Percentiles rank a stretch among this genome's conserved stretches.
These are phyloP conservation scores for Henckelia pumila DNA, from an alignment of 257 asterid genomes.

Conservation along the genomic window DNA sequence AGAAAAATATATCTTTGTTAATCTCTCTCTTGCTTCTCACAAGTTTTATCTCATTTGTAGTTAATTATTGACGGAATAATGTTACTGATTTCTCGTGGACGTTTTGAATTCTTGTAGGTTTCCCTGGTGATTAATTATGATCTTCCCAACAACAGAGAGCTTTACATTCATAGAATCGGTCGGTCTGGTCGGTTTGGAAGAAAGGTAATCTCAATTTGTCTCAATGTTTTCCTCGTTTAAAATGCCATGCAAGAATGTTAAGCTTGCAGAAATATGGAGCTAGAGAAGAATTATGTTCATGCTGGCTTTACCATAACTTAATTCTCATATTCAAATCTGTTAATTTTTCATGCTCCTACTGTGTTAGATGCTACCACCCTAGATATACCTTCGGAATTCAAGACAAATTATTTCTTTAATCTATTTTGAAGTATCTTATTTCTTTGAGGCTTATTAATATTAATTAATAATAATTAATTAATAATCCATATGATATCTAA, in stretches of 20 bases:
- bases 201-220: slow-evolving; percentile 47
- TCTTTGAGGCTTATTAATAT: neutral
- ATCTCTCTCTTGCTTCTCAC: neutral
- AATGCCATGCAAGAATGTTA: neutral
- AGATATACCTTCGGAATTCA: neutral
- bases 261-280: neutral
- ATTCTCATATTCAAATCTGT: too few species aligned
- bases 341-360: neutral
- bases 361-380: neutral
- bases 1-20: neutral
- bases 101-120: slow-evolving; percentile 42
- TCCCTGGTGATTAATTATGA: slow-evolving; percentile 94
- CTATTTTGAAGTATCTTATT: neutral
- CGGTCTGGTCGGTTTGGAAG: slow-evolving; percentile 98
- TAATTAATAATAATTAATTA: too few species aligned
- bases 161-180: slow-evolving; percentile 93
- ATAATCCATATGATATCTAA: neutral
- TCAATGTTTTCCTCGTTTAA: neutral
- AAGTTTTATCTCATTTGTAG: neutral
- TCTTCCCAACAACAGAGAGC: slow-evolving; percentile 96
- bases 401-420: neutral
- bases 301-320: neutral
- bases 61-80: neutral
- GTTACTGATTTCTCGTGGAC: slow-evolving; percentile 15
- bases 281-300: neutral